phyloP scores from a whole-genome alignment of 2,329 filamentous ascomycete species.

The Colletotrichum caudatum region DNA sequence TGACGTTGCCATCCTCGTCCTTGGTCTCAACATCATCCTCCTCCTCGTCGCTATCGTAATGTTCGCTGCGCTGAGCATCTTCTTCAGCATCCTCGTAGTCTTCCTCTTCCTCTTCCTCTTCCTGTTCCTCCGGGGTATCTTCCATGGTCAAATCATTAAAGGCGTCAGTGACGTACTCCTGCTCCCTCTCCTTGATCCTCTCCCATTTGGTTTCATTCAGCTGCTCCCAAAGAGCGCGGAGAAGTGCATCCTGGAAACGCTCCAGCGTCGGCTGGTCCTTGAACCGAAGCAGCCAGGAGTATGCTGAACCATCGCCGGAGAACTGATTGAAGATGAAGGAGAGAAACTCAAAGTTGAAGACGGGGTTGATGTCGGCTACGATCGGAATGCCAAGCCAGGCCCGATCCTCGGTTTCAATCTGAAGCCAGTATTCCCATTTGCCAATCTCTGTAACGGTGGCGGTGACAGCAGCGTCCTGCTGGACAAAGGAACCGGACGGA shows the following conservation, averaged over 20 bases:
- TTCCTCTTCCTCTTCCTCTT: slow-evolving; percentile 63
- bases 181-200: slow-evolving; percentile 91
- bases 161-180: slow-evolving; percentile 93
- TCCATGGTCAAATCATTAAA: slow-evolving; percentile 97
- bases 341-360: slow-evolving; percentile 99
- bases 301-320: slow-evolving; percentile 85
- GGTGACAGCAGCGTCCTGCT: slow-evolving; percentile 80
- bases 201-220: slow-evolving; percentile 94
- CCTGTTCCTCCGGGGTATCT: slow-evolving; percentile 67
- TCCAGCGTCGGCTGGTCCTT: slow-evolving; percentile 85
- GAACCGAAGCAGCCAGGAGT: slow-evolving; percentile 96
- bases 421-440: slow-evolving; percentile 95
- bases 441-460: slow-evolving; percentile 88
- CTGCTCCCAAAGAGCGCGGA: slow-evolving; percentile 97
- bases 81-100: slow-evolving; percentile 71
- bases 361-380: slow-evolving; percentile 89
- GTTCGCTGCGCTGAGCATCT: slow-evolving; percentile 76
- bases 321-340: slow-evolving; percentile 99
- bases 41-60: slow-evolving; percentile 77
- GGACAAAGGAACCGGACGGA: slow-evolving; percentile 83
- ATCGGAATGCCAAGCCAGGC: slow-evolving; percentile 91
- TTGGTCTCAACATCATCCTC: slow-evolving; percentile 78
- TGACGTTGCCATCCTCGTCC: slow-evolving; percentile 84
- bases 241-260: slow-evolving; percentile 90
- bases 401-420: slow-evolving; percentile 79